Evolutionary conservation across 257 asterid genomes (phyloP), one percentile per base, ranked within the genome.

Genomic region (Handroanthus guayacan): DNA sequence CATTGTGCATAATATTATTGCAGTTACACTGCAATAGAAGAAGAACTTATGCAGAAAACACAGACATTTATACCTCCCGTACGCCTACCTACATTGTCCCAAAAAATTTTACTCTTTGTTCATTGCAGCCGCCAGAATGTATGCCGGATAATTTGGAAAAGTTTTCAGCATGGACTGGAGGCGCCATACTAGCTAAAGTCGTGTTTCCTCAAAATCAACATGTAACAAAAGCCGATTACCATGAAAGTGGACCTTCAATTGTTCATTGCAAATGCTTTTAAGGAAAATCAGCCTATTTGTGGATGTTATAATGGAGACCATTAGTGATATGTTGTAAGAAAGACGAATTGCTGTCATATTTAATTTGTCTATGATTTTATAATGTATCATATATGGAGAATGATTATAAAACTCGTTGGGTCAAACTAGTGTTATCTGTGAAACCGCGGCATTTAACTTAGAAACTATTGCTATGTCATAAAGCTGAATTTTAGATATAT

Each of bases 171-270:
- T 95, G 99, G 99, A 84, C 89, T 16, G 99, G 99, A 75, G 98
- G 99, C 43, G 98, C 98, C 17, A 95, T 95, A 84, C 91, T 95
- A 13, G 99, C 98, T 78, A 95, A 92, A 81, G 98, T 92, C 0
- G 98, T 95, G 75, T 92, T 95, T 81, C 97, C 98, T 55, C 99
- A 95, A 84, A 95, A 91, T 81, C 99, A 95, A 20, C 99, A 95
- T 78, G 90, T 92, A 8, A 92, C 98, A 0, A 95, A 92, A 84
- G 98, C 89, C 0, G 99, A 92, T 65, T 95, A 92, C 25, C 97
- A 95, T 37, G 99, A 95, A 84, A 91, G 89, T 25, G 99, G 99
- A 50, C 98, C 99, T n/a, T 92, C 98, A n/a, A 81, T 92, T 43
- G 98, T 95, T 72, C 98, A 95, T 76, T 91, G 94, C n/a, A 95